Base-by-base conservation (phyloP, 1,139 yeast genomes). In the Sugiyamaella sp. region DNA sequence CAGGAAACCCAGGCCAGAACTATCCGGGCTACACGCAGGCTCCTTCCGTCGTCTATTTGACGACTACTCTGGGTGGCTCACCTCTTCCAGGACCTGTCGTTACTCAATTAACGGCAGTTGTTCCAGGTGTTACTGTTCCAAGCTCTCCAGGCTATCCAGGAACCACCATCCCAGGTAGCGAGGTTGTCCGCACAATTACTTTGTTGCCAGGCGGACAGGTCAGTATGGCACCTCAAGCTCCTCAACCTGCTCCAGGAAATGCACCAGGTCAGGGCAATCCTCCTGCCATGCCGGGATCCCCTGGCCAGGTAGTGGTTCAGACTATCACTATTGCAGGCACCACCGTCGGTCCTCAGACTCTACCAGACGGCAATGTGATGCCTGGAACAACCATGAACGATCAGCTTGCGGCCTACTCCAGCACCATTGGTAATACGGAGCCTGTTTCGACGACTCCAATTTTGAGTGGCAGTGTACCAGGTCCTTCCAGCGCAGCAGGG, bases 301-400 rank as follows among this genome's bases (percentile, higher is more conserved):
- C 42, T 21, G 47, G 39, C 54, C 61, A 12, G 39, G 54, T 41
- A 49, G 59, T 46, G 52, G 54, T 55, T 32, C 46, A 40, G 12
- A 60, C 57, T 6, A 51, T 52, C 17, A 49, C 51, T 17, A 49
- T 62, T 29, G 61, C 59, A 14, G 64, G 59, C 4, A 55, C 61
- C 2, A 55, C 62, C 12, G 27, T 51, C 25, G 49, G 47, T 19
- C 52, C 56, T 3, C 46, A 51, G n/a, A 53, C 57, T n/a, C 38
- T 51, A 16, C 44, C 47, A n/a, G 24, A 29, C 19, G 58, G 54
- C 29, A 32, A 45, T 10, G 56, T 60, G 17, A 35, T 51, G 2
- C 58, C 59, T 17, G 61, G 55, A 22, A 44, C 60, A 16, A 47
- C 53, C 2, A 48, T 55, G 24, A 51, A 52, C 17, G 60, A 50